Percentiles rank a stretch among this genome's conserved stretches.
These are phyloP conservation scores for Skeletonema costatum DNA, from an alignment of 108 stramenopile genomes.

Conservation along the genomic window DNA sequence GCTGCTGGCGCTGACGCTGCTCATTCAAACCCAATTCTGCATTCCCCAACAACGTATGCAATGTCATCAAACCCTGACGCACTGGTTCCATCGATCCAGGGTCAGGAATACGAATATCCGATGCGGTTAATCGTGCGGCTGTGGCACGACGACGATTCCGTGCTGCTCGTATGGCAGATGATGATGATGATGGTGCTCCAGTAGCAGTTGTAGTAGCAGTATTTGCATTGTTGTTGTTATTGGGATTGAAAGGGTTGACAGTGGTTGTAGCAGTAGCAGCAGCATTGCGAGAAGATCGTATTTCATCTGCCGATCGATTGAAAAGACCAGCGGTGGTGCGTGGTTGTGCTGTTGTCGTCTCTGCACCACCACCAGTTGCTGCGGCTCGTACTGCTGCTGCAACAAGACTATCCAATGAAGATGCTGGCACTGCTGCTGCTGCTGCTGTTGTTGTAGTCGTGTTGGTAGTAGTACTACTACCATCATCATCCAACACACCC, in stretches of 20 bases:
- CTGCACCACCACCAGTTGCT: not conserved
- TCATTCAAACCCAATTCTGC: conserved; percentile 3
- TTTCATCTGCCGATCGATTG: not conserved
- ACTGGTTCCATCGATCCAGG: conserved; percentile 90
- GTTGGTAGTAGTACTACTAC: not conserved
- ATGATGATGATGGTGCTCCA: not conserved
- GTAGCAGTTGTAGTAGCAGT: not conserved
- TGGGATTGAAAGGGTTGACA: not conserved
- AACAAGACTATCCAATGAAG: not conserved
- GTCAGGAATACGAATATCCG: conserved; percentile 65
- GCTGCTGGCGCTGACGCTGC: not conserved
- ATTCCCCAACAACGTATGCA: conserved; percentile 84
- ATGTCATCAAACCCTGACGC: conserved; percentile 92
- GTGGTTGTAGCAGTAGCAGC: not conserved
- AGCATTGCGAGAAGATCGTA: conserved; percentile 1
- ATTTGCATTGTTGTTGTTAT: not conserved
- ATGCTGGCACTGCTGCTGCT: no score
- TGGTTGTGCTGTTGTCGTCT: not conserved
- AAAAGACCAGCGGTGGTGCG: not conserved
- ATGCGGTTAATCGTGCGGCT: conserved; percentile 61
- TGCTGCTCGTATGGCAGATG: conserved; percentile 6
- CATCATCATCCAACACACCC: not conserved
- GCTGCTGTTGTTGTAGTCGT: not conserved
- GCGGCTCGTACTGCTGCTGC: not conserved
- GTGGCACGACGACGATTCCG: conserved; percentile 38